Base-by-base conservation (phyloP, 805 yeast genomes). In the Groenewaldozyma tartarivorans region DNA sequence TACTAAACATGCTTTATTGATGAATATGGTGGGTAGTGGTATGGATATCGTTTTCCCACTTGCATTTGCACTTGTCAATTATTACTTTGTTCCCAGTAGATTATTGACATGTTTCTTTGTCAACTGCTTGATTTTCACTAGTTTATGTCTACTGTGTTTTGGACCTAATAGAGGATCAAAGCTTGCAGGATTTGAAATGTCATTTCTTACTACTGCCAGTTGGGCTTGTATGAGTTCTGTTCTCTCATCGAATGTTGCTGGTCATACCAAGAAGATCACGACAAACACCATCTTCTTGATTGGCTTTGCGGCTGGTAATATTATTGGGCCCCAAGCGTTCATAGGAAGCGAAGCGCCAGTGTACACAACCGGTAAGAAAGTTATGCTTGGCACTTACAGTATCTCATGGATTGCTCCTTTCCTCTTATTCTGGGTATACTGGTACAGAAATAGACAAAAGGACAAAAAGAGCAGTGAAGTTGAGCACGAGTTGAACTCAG, bases 251-350 rank as follows among this genome's bases (percentile, higher is more conserved):
- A 69, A 81, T 55, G 71, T 78, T 26, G 77, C 87, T 2, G 92
- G 92, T n/a, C 73, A 75, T 46, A 79, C 88, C 6, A 83, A 82
- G 58, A 76, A 79, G 50, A 66, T 76, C 49, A 68, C 77, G 4
- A 69, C 74, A 19, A 74, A 74, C 40, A 77, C 79, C 4, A 56
- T 77, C 31, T 71, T 71, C 37, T 66, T 81, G 57, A 68, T 80
- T 41, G 79, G 75, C 4, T 81, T 77, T 55, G 74, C 81, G 29
- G 71, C 74, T 34, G 82, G 84, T 16, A 77, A 79, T 55, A 63
- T 81, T 34, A 71, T 78, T 41, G 90, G 87, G 2, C 86, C 90
- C 4, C 86, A 79, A 57, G 66, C 81, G 16, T 82, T 81, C 62
- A 68, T 64, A 47, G 57, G 69, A 0, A 48, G 60, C 3, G 74